Base-by-base conservation (phyloP, 2,329 filamentous ascomycete species). In the Alternaria gaisen region DNA sequence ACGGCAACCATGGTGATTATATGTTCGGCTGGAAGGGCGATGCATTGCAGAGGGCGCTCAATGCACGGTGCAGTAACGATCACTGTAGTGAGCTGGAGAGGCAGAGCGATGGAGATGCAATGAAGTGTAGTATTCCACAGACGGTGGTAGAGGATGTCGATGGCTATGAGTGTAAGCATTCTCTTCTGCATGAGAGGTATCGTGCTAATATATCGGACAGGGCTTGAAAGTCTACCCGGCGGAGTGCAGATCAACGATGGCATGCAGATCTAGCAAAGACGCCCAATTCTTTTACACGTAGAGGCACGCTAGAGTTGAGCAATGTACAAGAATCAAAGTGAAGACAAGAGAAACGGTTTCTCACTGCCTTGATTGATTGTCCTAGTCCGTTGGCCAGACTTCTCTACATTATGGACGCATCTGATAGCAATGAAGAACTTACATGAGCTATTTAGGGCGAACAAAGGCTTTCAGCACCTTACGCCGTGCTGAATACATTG, bases 11-110 rank as follows among this genome's bases (percentile, higher is more conserved):
- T 42, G 69, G 69, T 12, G 65, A 72, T 47, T 72, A 72, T 42
- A 63, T 72, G 60, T 72, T 72, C 52, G 69, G 69, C 3, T 74
- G 70, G 73, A 70, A 75, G 47, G 73, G 71, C 34, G 72, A 76
- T 44, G 54, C 66, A 7, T 56, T 76, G 12, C 73, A 76, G 48
- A 65, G 72, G 6, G 73, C 71, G 16, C 26, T 76, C 36, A 58
- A 76, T 61, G 70, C 72, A 12, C 51, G 70, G 14, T 74, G 73
- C 58, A 64, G 67, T 12, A 72, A 70, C 46, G 73, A 73, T 56
- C 24, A 66, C 2, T 76, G 73, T 48, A 67, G 68, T 71, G 61
- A 72, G 60, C 56, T 76, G 34, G 44, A 55, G 28, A 60, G 67
- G n/a, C 73, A 76, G 65, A 69, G 64, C 3, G 65, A 69, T 22